Base-by-base conservation (phyloP, 495 filamentous ascomycete genomes). In the Aspergillus coremiiformis region DNA sequence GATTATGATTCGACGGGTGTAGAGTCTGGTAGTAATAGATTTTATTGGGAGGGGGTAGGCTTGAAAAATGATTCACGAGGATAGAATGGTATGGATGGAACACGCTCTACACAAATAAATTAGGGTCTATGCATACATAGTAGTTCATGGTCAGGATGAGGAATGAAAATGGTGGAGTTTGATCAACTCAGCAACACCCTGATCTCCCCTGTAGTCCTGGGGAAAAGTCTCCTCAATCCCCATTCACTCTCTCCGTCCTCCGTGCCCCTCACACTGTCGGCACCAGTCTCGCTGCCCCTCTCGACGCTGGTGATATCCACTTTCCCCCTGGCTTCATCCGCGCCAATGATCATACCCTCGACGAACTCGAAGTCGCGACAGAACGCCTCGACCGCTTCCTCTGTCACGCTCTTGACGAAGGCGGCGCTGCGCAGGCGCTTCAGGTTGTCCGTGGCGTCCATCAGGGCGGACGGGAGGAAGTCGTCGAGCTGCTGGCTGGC, bases 341-440 rank as follows among this genome's bases (percentile, higher is more conserved):
- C 77, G 12, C 72, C 73, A 23, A 80, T 68, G 43, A 89, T 75
- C 68, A 72, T 78, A 15, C 72, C 84, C 68, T 98, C 93, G 4
- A 96, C 78, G 52, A 84, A 84, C 70, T 92, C 89, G 68, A 98
- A 98, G 58, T 95, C 89, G 15, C 82, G 82, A 55, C 90, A 94
- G 70, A 98, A 97, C 47, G 73, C 78, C 57, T 87, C 86, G 0
- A 90, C 89, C 0, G 90, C 92, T 59, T 89, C 82, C 58, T 92
- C 86, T 1, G 85, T 91, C 29, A 95, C 78, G 39, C 84, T 78
- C 35, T 84, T 80, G 14, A 84, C 83, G 39, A 95, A 71, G 6
- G 84, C 74, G 5, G 67, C 62, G 50, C 85, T 87, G 53, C 82
- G 81, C 11, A 97, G 68, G 11, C 77, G 72, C 56, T 84, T 85